A percentile compares a stretch with the other conserved stretches of the same genome.
These are phyloP conservation scores for Crucihimalaya himalaica DNA, from an alignment of 345 rosid genomes.

Conservation along the genomic window DNA sequence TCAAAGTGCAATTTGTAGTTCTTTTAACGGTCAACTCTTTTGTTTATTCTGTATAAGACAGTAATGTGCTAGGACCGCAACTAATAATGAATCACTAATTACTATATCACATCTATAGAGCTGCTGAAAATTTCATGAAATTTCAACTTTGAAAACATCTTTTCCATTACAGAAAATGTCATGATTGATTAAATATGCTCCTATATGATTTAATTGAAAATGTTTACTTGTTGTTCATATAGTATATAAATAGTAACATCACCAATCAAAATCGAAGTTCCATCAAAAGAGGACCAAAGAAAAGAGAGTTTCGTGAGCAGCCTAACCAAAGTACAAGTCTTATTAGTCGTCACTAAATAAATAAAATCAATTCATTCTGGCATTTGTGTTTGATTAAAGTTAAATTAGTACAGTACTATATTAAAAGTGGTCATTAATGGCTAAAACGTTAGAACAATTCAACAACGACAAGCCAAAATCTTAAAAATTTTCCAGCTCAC, in stretches of 20 bases:
- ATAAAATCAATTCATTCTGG: background rate
- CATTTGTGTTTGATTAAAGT: background rate
- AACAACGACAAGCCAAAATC: constrained; percentile 26
- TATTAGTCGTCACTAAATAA: background rate
- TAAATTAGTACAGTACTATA: background rate
- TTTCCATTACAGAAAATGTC: background rate
- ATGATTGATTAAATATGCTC: background rate
- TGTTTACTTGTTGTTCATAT: background rate
- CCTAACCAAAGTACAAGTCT: background rate
- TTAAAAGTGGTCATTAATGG: constrained; percentile 8
- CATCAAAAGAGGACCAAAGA: background rate
- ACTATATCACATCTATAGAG: background rate
- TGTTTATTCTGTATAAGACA: background rate
- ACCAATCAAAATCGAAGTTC: background rate
- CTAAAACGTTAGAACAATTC: constrained; percentile 19
- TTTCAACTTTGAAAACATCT: background rate
- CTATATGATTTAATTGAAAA: background rate
- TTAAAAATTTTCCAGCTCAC: background rate
- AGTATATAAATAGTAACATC: background rate
- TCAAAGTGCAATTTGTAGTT: background rate
- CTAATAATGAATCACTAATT: background rate
- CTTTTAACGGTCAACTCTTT: background rate
- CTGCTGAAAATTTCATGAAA: background rate
- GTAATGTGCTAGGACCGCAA: background rate
- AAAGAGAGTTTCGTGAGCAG: background rate